Percentiles rank a stretch among this genome's conserved stretches.
phyloP scores from a whole-genome alignment of 2,329 filamentous ascomycete species.

The Pezicula radicicola region DNA sequence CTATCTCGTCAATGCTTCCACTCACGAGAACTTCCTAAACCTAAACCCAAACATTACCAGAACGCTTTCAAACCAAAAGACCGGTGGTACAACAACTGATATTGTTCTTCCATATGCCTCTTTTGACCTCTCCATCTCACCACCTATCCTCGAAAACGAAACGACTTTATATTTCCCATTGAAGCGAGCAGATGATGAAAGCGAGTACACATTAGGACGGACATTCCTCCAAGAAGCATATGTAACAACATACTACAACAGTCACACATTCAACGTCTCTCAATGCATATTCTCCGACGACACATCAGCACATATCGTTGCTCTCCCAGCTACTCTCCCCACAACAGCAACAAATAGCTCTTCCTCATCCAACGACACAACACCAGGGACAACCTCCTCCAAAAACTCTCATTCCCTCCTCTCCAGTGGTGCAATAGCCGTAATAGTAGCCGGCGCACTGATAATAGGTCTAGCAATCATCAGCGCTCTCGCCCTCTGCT shows the following conservation, averaged over 20 bases:
- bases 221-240: slow-evolving; percentile 28
- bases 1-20: slow-evolving; percentile 27
- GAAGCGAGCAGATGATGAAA: slow-evolving; percentile 12
- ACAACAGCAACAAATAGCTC: slow-evolving; percentile 1
- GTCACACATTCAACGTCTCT: slow-evolving; percentile 23
- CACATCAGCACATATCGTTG: slow-evolving; percentile 6
- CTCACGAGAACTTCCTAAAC: slow-evolving; percentile 20
- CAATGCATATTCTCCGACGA: slow-evolving; percentile 19
- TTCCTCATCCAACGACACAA: background rate
- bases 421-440: slow-evolving; percentile 14
- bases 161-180: slow-evolving; percentile 25
- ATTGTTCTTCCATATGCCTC: slow-evolving; percentile 24
- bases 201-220: slow-evolving; percentile 23
- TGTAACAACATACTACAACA: slow-evolving; percentile 25
- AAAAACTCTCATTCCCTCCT: slow-evolving; percentile 4
- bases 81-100: slow-evolving; percentile 14
- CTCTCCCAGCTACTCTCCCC: slow-evolving; percentile 12
- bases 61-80: slow-evolving; percentile 18
- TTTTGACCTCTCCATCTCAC: slow-evolving; percentile 21
- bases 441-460: slow-evolving; percentile 14
- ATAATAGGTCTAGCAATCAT: slow-evolving; percentile 8
- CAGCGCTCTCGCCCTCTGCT: slow-evolving; percentile 9
- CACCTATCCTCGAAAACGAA: slow-evolving; percentile 14
- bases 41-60: slow-evolving; percentile 28
- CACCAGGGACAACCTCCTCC: background rate